Conservation (phyloP, 108 stramenopile genomes). For the Pseudonitzschia delicatissima region DNA sequence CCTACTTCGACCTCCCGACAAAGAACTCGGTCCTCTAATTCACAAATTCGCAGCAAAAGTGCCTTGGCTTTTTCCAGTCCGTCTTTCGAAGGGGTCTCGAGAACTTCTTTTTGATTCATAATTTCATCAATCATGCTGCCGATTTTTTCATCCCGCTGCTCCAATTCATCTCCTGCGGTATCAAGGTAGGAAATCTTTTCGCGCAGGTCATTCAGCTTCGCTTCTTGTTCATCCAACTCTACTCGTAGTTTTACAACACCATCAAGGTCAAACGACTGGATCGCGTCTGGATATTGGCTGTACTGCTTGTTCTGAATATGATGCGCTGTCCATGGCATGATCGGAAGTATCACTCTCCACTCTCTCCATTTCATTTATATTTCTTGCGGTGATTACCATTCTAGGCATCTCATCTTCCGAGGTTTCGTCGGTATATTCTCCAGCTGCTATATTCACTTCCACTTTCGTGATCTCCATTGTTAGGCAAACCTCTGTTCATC, state of each 20-base stretch:
- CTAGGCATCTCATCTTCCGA: constrained; percentile 5
- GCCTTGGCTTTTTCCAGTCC: constrained; percentile 24
- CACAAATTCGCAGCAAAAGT: constrained; percentile 40
- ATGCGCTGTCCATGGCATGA: background rate
- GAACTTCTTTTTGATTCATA: constrained; percentile 11
- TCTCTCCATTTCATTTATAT: background rate
- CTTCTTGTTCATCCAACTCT: constrained; percentile 34
- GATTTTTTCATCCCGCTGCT: constrained; percentile 25
- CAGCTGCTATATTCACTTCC: background rate
- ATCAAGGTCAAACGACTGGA: constrained; percentile 18
- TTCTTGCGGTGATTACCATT: background rate
- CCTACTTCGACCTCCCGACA: constrained; percentile 47
- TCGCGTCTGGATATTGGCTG: background rate
- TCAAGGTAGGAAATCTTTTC: constrained; percentile 19
- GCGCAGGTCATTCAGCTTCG: constrained; percentile 28
- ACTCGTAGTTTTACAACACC: constrained; percentile 24
- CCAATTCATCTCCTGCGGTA: constrained; percentile 17
- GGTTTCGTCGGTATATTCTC: background rate
- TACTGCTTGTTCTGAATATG: background rate
- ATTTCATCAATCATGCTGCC: constrained; percentile 18
- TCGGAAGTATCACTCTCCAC: background rate
- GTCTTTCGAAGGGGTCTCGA: background rate
- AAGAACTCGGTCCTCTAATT: constrained; percentile 48
- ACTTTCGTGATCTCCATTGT: background rate
- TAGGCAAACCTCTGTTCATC: background rate